Percentiles rank a stretch among this genome's conserved stretches.
These are phyloP conservation scores for Penicillium silybi DNA, from an alignment of 495 filamentous ascomycete species.

Conservation along the genomic window DNA sequence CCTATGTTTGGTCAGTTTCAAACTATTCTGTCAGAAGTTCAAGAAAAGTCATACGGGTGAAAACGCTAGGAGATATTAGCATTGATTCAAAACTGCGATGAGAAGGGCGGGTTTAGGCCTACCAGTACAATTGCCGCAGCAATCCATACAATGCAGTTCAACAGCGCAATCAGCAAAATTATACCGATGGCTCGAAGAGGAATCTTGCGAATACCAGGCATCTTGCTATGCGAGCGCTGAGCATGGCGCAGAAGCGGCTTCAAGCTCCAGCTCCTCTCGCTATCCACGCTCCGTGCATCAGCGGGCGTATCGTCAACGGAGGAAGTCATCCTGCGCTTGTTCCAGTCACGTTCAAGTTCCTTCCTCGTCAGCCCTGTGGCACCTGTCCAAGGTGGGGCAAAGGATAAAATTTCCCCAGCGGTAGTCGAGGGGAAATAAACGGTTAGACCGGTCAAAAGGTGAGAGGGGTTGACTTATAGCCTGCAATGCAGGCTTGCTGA, in stretches of 20 bases:
- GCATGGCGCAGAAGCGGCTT: slow-evolving; percentile 32
- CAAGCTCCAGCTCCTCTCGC: slow-evolving; percentile 31
- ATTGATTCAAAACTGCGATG: background rate
- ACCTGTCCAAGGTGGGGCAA: background rate
- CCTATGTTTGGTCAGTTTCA: slow-evolving; percentile 23
- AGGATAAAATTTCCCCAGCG: background rate
- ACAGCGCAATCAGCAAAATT: slow-evolving; percentile 57
- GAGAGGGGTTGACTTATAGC: background rate
- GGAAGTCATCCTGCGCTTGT: slow-evolving; percentile 2
- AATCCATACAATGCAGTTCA: slow-evolving; percentile 73
- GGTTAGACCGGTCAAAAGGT: background rate
- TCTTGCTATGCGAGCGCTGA: slow-evolving; percentile 40
- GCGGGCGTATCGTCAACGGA: background rate
- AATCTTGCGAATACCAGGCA: slow-evolving; percentile 52
- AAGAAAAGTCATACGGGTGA: slow-evolving; percentile 26
- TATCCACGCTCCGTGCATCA: slow-evolving; percentile 10
- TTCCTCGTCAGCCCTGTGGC: background rate
- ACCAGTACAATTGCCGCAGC: slow-evolving; percentile 66
- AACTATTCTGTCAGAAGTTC: background rate
- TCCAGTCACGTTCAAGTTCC: background rate
- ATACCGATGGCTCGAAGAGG: slow-evolving; percentile 64
- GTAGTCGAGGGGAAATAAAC: background rate
- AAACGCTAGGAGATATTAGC: slow-evolving; percentile 25
- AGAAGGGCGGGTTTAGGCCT: slow-evolving; percentile 1
- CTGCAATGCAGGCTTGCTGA: background rate